Evolutionary conservation across 139 green algal genomes (phyloP).

Genomic region (Asterochloris erici): DNA sequence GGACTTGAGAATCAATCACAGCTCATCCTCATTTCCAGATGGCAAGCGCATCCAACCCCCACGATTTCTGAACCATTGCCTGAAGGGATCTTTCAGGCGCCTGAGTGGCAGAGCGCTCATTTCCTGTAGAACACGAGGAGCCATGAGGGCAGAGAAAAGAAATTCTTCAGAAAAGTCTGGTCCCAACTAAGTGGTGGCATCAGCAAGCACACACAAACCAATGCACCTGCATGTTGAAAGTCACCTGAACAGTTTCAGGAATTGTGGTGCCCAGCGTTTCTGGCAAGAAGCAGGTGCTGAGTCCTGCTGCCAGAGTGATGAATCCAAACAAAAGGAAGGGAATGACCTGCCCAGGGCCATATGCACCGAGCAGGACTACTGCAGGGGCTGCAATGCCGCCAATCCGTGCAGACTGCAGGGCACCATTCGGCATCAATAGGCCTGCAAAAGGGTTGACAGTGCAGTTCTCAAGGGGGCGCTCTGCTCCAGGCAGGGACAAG

Average conservation of each 20-base stretch:
- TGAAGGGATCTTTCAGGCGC: too few relatives aligned
- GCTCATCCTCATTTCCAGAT: too few relatives aligned
- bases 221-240: not conserved
- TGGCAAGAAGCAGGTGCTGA: not conserved
- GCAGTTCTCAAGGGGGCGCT: not conserved
- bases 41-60: too few relatives aligned
- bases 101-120: too few relatives aligned
- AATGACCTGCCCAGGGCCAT: not conserved
- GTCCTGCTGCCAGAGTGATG: not conserved
- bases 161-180: too few relatives aligned
- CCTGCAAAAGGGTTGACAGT: not conserved
- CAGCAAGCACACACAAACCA: not conserved
- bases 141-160: too few relatives aligned
- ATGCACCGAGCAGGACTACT: conserved; percentile 4
- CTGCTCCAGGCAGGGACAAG: not conserved
- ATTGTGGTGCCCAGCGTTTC: not conserved
- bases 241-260: not conserved
- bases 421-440: not conserved
- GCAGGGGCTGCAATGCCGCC: conserved; percentile 12
- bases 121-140: too few relatives aligned
- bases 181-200: too few relatives aligned
- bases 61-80: too few relatives aligned
- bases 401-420: not conserved
- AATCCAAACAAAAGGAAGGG: conserved; percentile 11
- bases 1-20: too few relatives aligned